phyloP scores from a whole-genome alignment of 441 rosid genomes.

The Corymbia calophylla region DNA sequence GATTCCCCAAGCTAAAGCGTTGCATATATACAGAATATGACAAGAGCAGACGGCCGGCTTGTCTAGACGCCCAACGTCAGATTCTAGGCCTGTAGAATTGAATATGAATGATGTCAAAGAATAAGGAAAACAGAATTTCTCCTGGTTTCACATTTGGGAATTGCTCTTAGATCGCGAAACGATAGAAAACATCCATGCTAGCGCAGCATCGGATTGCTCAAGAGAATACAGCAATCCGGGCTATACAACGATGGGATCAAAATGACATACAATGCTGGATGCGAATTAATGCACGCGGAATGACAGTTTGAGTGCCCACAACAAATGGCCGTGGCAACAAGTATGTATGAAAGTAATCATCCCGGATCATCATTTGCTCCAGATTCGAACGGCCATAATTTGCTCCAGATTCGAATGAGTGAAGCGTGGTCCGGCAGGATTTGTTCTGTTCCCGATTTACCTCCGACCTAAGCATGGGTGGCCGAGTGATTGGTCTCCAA shows the following conservation, averaged over 20 bases:
- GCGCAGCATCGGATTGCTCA: background rate
- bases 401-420: background rate
- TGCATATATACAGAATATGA: background rate
- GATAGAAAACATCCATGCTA: background rate
- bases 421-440: background rate
- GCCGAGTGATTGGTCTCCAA: background rate
- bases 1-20: background rate
- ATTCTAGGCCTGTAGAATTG: background rate
- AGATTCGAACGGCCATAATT: background rate
- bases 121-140: background rate
- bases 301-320: background rate
- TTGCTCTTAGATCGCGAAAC: background rate
- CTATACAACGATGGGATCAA: background rate
- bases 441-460: background rate
- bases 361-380: background rate
- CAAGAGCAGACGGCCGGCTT: background rate
- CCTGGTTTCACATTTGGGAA: background rate
- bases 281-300: background rate
- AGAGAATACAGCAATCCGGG: background rate
- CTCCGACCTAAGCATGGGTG: background rate
- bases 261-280: background rate
- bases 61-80: background rate
- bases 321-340: background rate
- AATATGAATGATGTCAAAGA: background rate
- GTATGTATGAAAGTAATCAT: background rate